Conservation (phyloP, 371 early-diverging fungal species). For the Entomophthora muscae region DNA sequence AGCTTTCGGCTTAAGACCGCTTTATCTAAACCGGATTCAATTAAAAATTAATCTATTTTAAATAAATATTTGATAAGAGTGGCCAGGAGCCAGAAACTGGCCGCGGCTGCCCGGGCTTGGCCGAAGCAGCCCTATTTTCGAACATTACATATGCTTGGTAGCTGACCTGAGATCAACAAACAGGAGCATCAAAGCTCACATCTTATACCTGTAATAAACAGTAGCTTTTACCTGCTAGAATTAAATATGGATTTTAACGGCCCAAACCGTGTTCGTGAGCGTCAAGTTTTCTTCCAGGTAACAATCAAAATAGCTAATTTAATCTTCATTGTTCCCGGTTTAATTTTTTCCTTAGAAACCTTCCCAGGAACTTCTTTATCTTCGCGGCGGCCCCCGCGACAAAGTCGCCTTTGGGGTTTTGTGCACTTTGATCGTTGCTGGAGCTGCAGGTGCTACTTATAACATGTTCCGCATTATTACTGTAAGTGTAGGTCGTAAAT, state of each 20-base stretch:
- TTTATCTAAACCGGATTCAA: no score
- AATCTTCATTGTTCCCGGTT: background rate
- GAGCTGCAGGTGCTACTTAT: background rate
- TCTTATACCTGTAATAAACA: no score
- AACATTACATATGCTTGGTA: no score
- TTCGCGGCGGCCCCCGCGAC: background rate
- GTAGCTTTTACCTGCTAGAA: no score
- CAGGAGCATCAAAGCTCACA: no score
- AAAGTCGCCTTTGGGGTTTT: background rate
- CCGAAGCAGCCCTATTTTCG: no score
- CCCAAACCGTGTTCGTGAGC: background rate
- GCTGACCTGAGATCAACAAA: no score
- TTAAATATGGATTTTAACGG: slow-evolving; percentile 1
- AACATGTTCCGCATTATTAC: background rate
- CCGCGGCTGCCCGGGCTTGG: no score
- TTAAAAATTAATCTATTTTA: no score
- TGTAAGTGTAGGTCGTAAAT: background rate
- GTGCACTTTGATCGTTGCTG: background rate
- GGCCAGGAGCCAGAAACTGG: no score
- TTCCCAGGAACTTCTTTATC: background rate
- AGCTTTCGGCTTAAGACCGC: no score
- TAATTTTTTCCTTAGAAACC: background rate
- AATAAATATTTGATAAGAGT: no score
- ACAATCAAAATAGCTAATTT: background rate
- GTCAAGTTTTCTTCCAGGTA: slow-evolving; percentile 6